Base-by-base conservation (phyloP, 1,284 basidiomycete species). In the Ceratobasidium sp. region DNA sequence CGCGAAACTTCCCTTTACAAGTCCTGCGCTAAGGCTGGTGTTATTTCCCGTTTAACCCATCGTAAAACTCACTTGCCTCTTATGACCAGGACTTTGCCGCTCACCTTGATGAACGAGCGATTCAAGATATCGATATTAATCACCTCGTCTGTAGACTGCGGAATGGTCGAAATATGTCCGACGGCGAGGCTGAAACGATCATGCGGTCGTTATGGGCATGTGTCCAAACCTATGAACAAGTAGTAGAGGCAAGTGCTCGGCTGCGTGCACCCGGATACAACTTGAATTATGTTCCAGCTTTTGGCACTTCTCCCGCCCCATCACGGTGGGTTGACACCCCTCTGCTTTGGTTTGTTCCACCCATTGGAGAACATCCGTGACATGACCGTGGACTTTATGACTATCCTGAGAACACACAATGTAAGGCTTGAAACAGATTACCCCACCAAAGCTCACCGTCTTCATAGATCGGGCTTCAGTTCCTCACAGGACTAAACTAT, bases 291-390 rank as follows among this genome's bases (percentile, higher is more conserved):
- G 18, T 60, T 60, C 28, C 77, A 97, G 95, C 83, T 98, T 12
- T 82, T 98, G 23, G 87, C 95, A 0, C 83, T 87, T 72, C 81
- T 91, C 40, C 89, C 95, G 6, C 87, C 90, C 1, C 91, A 95
- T 77, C 84, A 85, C 6, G 93, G 94, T 46, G 96, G 96, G 0
- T 82, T 98, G 48, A 82, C 92, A 30, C 92, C 94, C 12, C 82
- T 99, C 30, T 90, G 90, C 25, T 94, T 96, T 79, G 92, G 94
- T 0, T 83, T 98, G 3, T 95, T 98, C 81, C 96, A 98, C 81
- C 92, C 93, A 49, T 85, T 86, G 44, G 86, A 90, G 74, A 79
- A 81, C 11, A 87, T 96, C 30, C 87, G 95, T 40, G 89, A 93
- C 38, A 83, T 87, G 18, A 90, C 92, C 0, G 86, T 98, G 23